phyloP scores from a whole-genome alignment of 768 basidiomycete species.

The Ramaria sp. region DNA sequence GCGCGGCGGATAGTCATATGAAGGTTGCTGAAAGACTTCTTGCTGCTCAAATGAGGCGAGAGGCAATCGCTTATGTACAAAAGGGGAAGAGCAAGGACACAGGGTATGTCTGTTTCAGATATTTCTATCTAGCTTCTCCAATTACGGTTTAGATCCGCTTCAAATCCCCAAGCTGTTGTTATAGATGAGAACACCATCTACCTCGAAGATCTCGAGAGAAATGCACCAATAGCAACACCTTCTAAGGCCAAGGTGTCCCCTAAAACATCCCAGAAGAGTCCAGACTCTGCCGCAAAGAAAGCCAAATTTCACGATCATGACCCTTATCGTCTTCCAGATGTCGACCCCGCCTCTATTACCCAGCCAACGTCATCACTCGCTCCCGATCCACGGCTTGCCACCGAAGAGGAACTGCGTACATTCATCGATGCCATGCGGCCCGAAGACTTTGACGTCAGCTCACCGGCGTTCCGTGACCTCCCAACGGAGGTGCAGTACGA shows the following conservation, averaged over 20 bases:
- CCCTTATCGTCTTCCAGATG: constrained; percentile 84
- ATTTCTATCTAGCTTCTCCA: not conserved
- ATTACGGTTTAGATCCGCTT: not conserved
- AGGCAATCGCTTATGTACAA: constrained; percentile 62
- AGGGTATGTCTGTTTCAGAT: not conserved
- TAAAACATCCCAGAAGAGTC: constrained; percentile 22
- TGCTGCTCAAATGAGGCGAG: constrained; percentile 85
- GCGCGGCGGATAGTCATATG: constrained; percentile 76
- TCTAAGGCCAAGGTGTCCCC: constrained; percentile 21
- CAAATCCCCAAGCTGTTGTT: constrained; percentile 27
- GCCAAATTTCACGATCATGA: constrained; percentile 68
- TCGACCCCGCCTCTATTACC: constrained; percentile 56
- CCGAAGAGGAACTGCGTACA: constrained; percentile 83
- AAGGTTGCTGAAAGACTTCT: constrained; percentile 86
- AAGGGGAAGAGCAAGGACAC: constrained; percentile 19
- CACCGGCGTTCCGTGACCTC: constrained; percentile 80
- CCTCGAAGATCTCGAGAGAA: constrained; percentile 69
- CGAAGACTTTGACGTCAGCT: constrained; percentile 87
- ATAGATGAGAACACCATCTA: constrained; percentile 73
- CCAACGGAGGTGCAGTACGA: constrained; percentile 98
- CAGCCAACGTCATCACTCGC: constrained; percentile 47
- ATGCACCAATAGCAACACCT: constrained; percentile 38
- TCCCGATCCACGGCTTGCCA: constrained; percentile 89
- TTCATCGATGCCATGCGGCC: constrained; percentile 97
- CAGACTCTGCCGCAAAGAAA: constrained; percentile 42